phyloP scores from a whole-genome alignment of 805 yeast species.

The Hermanozyma aechmeae region DNA sequence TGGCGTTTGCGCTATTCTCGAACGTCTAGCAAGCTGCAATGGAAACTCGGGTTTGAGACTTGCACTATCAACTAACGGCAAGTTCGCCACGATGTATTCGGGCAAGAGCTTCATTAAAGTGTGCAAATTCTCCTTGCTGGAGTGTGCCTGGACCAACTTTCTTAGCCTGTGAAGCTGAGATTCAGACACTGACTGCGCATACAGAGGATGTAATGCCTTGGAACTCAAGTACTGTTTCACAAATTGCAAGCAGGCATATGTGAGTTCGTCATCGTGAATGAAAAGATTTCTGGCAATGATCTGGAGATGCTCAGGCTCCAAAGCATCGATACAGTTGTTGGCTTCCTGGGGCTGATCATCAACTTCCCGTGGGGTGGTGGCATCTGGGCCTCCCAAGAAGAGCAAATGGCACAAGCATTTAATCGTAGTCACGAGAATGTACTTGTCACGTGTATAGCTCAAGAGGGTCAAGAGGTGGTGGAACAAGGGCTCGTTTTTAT shows the following conservation, averaged over 20 bases:
- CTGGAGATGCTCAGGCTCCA: constrained; percentile 34
- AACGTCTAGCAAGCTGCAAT: constrained; percentile 40
- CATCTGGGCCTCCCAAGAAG: constrained; percentile 26
- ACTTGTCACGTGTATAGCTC: constrained; percentile 51
- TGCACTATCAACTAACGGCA: constrained; percentile 26
- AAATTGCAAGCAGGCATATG: constrained; percentile 69
- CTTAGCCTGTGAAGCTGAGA: constrained; percentile 28
- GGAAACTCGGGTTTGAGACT: constrained; percentile 14
- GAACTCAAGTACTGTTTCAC: constrained; percentile 71
- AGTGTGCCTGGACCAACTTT: constrained; percentile 44
- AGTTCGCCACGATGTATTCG: constrained; percentile 33
- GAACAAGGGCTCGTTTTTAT: constrained; percentile 62
- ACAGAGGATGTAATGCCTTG: constrained; percentile 33
- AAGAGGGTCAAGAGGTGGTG: constrained; percentile 44
- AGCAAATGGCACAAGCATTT: constrained; percentile 74
- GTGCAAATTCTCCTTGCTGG: constrained; percentile 38
- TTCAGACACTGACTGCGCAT: constrained; percentile 17
- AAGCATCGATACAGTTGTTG: constrained; percentile 32
- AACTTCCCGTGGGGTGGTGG: constrained; percentile 4
- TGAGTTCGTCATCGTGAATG: constrained; percentile 63
- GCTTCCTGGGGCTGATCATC: constrained; percentile 16
- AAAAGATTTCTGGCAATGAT: constrained; percentile 50
- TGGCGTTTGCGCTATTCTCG: constrained; percentile 43
- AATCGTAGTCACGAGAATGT: constrained; percentile 56
- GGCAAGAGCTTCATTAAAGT: constrained; percentile 55